Conservation (phyloP, 2,329 filamentous ascomycete species). For the Sporothrix pseudoabietina region DNA sequence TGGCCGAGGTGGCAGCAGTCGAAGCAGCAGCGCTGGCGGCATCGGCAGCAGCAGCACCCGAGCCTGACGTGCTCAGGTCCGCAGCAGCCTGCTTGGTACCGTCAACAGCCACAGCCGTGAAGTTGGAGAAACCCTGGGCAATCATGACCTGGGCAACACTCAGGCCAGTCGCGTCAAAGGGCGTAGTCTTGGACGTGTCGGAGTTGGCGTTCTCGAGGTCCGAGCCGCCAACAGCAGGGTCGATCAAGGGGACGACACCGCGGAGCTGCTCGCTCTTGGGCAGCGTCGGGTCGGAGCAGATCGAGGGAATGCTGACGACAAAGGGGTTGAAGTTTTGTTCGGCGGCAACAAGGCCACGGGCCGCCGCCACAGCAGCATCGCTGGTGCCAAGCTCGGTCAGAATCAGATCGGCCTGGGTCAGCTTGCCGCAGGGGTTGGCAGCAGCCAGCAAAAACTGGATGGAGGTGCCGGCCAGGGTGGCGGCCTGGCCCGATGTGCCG, state of each 20-base stretch:
- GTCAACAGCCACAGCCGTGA: slow-evolving; percentile 48
- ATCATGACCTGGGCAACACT: slow-evolving; percentile 66
- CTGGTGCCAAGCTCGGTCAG: slow-evolving; percentile 62
- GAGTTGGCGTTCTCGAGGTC: slow-evolving; percentile 64
- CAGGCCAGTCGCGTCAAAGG: slow-evolving; percentile 62
- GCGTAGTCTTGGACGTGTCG: slow-evolving; percentile 51
- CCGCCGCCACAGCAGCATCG: slow-evolving; percentile 61
- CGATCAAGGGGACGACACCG: slow-evolving; percentile 68
- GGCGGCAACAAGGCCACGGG: slow-evolving; percentile 41
- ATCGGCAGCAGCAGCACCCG: slow-evolving; percentile 25
- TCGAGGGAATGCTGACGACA: slow-evolving; percentile 58
- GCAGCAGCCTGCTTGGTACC: slow-evolving; percentile 37
- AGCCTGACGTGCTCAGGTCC: slow-evolving; percentile 10
- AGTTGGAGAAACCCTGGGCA: slow-evolving; percentile 64
- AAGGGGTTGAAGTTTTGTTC: slow-evolving; percentile 50
- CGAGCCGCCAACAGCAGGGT: slow-evolving; percentile 62
- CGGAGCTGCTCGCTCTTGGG: slow-evolving; percentile 63
- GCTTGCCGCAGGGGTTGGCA: slow-evolving; percentile 49
- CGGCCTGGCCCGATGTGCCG: slow-evolving; percentile 60
- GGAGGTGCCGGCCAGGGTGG: slow-evolving; percentile 62
- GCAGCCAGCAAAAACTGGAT: slow-evolving; percentile 63
- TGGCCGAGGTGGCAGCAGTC: neutral
- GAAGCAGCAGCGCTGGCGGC: slow-evolving; percentile 20
- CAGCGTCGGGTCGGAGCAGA: slow-evolving; percentile 65
- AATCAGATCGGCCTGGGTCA: slow-evolving; percentile 66